A percentile compares a stretch with the other conserved stretches of the same genome.
Conservation (phyloP, 257 asterid species). For the Rubia yunnanensis region DNA sequence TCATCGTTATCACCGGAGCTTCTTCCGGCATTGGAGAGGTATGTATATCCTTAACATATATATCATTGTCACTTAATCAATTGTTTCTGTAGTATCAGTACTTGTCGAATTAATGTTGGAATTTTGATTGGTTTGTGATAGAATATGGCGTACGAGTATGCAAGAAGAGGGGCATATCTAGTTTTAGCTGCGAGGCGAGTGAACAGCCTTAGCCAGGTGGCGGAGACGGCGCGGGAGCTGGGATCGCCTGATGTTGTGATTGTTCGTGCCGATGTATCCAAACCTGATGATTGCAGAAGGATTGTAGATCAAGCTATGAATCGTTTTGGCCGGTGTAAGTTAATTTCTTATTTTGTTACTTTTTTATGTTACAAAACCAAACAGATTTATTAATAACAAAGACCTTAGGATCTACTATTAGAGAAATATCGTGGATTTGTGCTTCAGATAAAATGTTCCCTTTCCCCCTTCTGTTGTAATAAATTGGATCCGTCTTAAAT, state of each 20-base stretch:
- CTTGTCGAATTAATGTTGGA: neutral
- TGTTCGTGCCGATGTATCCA: constrained; percentile 45
- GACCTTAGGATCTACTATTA: too few species aligned
- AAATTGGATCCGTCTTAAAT: neutral
- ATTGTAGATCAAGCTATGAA: constrained; percentile 26
- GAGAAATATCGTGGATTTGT: too few species aligned
- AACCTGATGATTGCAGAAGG: constrained; percentile 42
- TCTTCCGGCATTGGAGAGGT: constrained; percentile 89
- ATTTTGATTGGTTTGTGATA: constrained; percentile 1
- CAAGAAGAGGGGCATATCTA: constrained; percentile 58
- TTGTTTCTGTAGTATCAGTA: neutral
- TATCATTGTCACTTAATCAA: neutral
- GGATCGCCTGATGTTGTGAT: constrained; percentile 63
- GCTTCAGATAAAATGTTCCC: too few species aligned
- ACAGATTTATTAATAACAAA: too few species aligned
- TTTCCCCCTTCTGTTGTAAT: too few species aligned
- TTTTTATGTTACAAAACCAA: too few species aligned
- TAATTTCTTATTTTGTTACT: too few species aligned
- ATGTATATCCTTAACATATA: too few species aligned
- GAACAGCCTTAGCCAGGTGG: constrained; percentile 45
- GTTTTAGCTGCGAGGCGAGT: constrained; percentile 70
- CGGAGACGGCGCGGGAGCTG: constrained; percentile 34
- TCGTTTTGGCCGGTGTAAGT: constrained; percentile 1
- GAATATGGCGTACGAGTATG: constrained; percentile 84
- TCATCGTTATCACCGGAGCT: constrained; percentile 76